Percentiles rank a stretch among this genome's conserved stretches.
Conservation (phyloP, 176 grass and related monocot species). For the Tuctoria greenei region DNA sequence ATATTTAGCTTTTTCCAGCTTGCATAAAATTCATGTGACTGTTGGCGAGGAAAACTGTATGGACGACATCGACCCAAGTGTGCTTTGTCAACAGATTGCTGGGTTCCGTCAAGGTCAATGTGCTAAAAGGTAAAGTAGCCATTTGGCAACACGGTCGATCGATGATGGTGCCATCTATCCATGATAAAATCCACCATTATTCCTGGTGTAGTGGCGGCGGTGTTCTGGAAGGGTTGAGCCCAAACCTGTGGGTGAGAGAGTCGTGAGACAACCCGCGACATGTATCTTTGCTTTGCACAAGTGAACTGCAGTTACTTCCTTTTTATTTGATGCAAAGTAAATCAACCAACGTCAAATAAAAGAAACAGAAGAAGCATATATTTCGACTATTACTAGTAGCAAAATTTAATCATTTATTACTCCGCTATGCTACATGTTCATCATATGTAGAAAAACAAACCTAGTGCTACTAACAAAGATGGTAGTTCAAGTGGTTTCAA, state of each 20-base stretch:
- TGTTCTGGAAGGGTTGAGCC: slow-evolving; percentile 32
- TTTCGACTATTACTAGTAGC: neutral
- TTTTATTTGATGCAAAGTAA: too few species aligned
- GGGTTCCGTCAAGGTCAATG: slow-evolving; percentile 28
- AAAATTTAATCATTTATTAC: neutral
- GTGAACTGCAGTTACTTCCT: neutral
- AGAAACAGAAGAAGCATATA: too few species aligned
- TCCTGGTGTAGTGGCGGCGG: slow-evolving; percentile 16
- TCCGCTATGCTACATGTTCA: neutral
- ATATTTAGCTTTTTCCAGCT: slow-evolving; percentile 16
- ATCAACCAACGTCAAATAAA: too few species aligned
- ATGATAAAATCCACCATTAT: slow-evolving; percentile 14
- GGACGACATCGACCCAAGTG: slow-evolving; percentile 30
- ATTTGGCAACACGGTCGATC: slow-evolving; percentile 20
- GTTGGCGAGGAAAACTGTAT: slow-evolving; percentile 14
- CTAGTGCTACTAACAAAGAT: neutral
- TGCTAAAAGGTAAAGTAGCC: slow-evolving; percentile 29
- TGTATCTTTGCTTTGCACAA: neutral
- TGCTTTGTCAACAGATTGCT: slow-evolving; percentile 7
- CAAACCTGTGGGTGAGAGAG: neutral
- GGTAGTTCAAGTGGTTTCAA: neutral
- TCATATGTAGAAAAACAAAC: neutral
- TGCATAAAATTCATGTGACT: neutral
- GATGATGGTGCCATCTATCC: slow-evolving; percentile 35
- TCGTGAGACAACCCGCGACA: neutral